Conservation (phyloP, 2,329 filamentous ascomycete genomes). For the Waltergamsia citrina region DNA sequence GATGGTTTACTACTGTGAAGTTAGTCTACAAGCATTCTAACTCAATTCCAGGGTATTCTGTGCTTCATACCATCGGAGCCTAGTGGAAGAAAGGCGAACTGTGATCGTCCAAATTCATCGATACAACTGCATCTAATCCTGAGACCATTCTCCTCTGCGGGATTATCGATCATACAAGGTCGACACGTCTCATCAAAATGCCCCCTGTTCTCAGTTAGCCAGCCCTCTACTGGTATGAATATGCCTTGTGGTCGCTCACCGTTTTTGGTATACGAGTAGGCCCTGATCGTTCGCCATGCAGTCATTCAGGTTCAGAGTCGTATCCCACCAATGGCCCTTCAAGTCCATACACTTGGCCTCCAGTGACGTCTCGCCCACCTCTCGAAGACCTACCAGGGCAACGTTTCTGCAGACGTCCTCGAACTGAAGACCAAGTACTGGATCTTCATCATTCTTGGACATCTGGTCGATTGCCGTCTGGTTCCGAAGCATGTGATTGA, state of each 20-base stretch:
- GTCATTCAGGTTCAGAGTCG: slow-evolving; percentile 13
- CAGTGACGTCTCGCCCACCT: slow-evolving; percentile 10
- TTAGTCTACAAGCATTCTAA: not conserved
- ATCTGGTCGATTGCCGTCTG: too few relatives aligned
- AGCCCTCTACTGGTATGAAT: too few relatives aligned
- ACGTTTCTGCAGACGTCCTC: slow-evolving; percentile 9
- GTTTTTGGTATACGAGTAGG: slow-evolving; percentile 6
- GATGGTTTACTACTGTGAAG: slow-evolving; percentile 6
- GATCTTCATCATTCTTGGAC: too few relatives aligned
- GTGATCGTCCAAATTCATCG: slow-evolving; percentile 3
- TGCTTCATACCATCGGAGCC: slow-evolving; percentile 7
- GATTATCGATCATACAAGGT: slow-evolving; percentile 9
- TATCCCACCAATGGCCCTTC: slow-evolving; percentile 11
- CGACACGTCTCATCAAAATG: slow-evolving; percentile 12
- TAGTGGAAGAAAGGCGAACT: slow-evolving; percentile 9
- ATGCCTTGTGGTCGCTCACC: too few relatives aligned
- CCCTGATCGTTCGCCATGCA: slow-evolving; percentile 12
- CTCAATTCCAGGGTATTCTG: not conserved
- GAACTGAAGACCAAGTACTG: slow-evolving; percentile 7
- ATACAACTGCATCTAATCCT: slow-evolving; percentile 12
- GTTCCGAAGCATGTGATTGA: too few relatives aligned
- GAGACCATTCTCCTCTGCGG: slow-evolving; percentile 1
- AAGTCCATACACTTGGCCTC: slow-evolving; percentile 11
- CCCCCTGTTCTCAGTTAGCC: slow-evolving; percentile 8
- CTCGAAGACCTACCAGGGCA: slow-evolving; percentile 11